phyloP scores from a whole-genome alignment of 768 basidiomycete species.

The Cystobasidium onofrii region DNA sequence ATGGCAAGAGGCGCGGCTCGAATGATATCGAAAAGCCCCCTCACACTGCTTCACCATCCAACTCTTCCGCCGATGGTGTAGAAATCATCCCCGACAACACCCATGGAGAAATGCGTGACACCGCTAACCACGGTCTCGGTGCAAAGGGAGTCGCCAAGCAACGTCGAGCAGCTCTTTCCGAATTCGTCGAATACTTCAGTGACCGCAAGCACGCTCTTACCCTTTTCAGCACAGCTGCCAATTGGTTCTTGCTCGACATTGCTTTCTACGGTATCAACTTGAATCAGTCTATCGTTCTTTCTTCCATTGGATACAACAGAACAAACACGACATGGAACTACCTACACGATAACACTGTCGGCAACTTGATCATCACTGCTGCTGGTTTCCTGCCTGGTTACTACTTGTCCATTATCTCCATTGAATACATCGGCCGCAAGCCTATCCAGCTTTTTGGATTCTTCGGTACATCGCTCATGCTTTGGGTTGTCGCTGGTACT shows the following conservation, averaged over 20 bases:
- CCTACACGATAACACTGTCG: constrained; percentile 10
- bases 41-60: background rate
- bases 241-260: constrained; percentile 60
- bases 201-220: constrained; percentile 64
- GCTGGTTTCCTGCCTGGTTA: constrained; percentile 72
- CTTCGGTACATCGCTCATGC: constrained; percentile 49
- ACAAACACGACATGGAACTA: constrained; percentile 17
- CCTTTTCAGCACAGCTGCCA: constrained; percentile 59
- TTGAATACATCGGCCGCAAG: constrained; percentile 67
- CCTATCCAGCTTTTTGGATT: constrained; percentile 70
- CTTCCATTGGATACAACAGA: constrained; percentile 56
- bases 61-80: background rate
- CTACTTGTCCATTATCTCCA: constrained; percentile 57
- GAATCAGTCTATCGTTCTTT: constrained; percentile 58
- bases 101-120: background rate
- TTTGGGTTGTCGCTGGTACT: constrained; percentile 61
- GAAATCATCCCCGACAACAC: constrained; percentile 2
- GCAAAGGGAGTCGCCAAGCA: constrained; percentile 38
- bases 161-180: background rate
- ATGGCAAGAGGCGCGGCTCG: constrained; percentile 6
- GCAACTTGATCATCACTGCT: constrained; percentile 50
- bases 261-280: constrained; percentile 57
- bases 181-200: constrained; percentile 53
- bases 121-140: constrained; percentile 2
- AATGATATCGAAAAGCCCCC: constrained; percentile 17